Evolutionary conservation across 805 yeast species (phyloP).

Genomic region (Phaffomyces opuntiae): DNA sequence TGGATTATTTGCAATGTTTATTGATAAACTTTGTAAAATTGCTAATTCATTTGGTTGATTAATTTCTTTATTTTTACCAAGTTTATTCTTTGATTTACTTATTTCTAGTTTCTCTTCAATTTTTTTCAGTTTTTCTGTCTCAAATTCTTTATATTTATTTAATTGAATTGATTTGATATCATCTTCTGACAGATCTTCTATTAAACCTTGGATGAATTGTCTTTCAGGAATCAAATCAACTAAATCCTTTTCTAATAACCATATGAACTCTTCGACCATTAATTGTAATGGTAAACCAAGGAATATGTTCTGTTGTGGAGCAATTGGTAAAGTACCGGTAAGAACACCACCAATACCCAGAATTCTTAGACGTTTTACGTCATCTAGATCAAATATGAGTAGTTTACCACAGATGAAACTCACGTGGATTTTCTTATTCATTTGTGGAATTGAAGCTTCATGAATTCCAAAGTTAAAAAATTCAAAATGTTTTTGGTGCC

Average conservation of each 20-base stretch:
- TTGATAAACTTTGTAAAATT: constrained; percentile 11
- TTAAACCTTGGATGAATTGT: constrained; percentile 17
- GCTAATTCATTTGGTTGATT: constrained; percentile 5
- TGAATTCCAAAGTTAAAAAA: neutral
- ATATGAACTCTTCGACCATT: constrained; percentile 64
- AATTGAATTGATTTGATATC: constrained; percentile 14
- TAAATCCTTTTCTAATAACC: constrained; percentile 42
- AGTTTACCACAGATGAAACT: constrained; percentile 37
- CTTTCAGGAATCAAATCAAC: constrained; percentile 40
- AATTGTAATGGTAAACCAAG: constrained; percentile 77
- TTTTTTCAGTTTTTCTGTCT: constrained; percentile 6
- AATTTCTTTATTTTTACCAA: neutral
- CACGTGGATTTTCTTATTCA: constrained; percentile 21
- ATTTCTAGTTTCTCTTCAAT: constrained; percentile 2
- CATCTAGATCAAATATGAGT: constrained; percentile 51
- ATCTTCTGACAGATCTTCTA: constrained; percentile 7
- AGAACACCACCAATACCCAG: constrained; percentile 71
- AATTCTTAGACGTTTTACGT: constrained; percentile 47
- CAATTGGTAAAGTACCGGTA: constrained; percentile 75
- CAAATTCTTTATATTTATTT: neutral
- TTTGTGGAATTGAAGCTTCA: neutral
- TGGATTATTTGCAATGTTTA: constrained; percentile 17
- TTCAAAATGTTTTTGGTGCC: neutral
- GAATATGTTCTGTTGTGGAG: constrained; percentile 92
- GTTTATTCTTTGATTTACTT: constrained; percentile 4